Evolutionary conservation across 176 grass and related monocot genomes (phyloP), one percentile per base, ranked within the genome.

Genomic region (Poa pratensis): DNA sequence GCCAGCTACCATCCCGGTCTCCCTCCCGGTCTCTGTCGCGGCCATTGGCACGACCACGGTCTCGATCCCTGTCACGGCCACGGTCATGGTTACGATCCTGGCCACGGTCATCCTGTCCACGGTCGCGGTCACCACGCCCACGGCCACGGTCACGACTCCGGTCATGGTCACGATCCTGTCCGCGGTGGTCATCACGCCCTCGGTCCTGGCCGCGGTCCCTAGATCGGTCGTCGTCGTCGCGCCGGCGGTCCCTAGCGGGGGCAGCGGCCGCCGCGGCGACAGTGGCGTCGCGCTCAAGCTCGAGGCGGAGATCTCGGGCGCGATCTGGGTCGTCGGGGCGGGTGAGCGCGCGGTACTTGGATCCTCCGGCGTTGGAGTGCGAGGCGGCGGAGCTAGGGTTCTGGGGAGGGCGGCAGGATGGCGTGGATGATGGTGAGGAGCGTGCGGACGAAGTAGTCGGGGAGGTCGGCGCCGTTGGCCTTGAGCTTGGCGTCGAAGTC

Each of bases 401-500:
- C 4, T 49, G 59, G 55, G 75, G 55, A 2, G 90, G 90, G 94
- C 10, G 94, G 94, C 37, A 97, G 89, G 84, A 98, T 98, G 34
- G 93, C 92, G 79, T 94, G 80, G 84, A 97, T 95, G 79, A 92
- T 92, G 85, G 90, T 88, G 64, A 93, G 93, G 72, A 95, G 93
- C 28, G 87, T 90, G 46, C 88, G 93, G 70, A 95, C 86, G 86
- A 95, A 90, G 85, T 95, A 95, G 73, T 95, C 93, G 1, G 93
- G 93, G 69, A 95, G 74, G 40, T 95, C 88, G 24, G 86, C 90
- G 52, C 90, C 90, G 66, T 93, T 89, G 45, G 77, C 87, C 89
- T 91, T 91, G 73, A 94, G 89, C 60, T 87, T 85, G 67, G 87
- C 12, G 27, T 92, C 93, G 80, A 95, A 95, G 9, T 92, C 88